A percentile compares a stretch with the other conserved stretches of the same genome.
Evolutionary conservation across 768 basidiomycete genomes (phyloP).

Genomic region (Mycena polygramma): DNA sequence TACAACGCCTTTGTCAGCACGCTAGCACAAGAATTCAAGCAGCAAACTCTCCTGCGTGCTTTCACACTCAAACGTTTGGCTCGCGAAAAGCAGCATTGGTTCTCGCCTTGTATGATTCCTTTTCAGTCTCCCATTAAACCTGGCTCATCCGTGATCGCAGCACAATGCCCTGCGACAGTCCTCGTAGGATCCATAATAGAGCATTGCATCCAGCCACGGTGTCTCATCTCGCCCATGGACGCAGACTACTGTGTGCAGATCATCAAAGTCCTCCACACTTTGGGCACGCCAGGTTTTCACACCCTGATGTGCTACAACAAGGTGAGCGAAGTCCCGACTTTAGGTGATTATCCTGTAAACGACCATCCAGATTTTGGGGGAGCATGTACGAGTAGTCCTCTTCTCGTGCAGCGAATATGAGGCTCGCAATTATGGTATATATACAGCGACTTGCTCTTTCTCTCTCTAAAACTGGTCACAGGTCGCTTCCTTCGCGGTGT

Average conservation of each 20-base stretch:
- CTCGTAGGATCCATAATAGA: constrained; percentile 81
- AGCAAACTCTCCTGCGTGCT: constrained; percentile 77
- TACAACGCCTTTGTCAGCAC: constrained; percentile 71
- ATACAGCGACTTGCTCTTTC: background rate
- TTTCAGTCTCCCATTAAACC: background rate
- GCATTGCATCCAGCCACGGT: constrained; percentile 93
- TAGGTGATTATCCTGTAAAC: constrained; percentile 3
- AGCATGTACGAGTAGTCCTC: constrained; percentile 85
- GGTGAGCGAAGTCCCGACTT: constrained; percentile 53
- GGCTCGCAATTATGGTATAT: constrained; percentile 91
- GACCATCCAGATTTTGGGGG: constrained; percentile 79
- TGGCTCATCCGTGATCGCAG: constrained; percentile 42
- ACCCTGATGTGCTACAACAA: constrained; percentile 89
- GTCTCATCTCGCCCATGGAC: constrained; percentile 95
- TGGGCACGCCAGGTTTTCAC: constrained; percentile 91
- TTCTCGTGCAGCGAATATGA: constrained; percentile 98
- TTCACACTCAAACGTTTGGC: constrained; percentile 84
- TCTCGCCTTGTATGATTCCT: constrained; percentile 66
- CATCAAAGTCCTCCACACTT: constrained; percentile 87
- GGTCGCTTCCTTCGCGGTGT: constrained; percentile 91
- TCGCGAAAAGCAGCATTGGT: constrained; percentile 88
- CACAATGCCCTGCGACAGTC: constrained; percentile 56
- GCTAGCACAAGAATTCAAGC: constrained; percentile 78
- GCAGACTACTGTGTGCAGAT: constrained; percentile 95
- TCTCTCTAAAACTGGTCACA: constrained; percentile 44